Evolutionary conservation across 192 early-diverging fungal species (phyloP), one percentile per base, ranked within the genome.

Genomic region (Backusella parvicylindrica): DNA sequence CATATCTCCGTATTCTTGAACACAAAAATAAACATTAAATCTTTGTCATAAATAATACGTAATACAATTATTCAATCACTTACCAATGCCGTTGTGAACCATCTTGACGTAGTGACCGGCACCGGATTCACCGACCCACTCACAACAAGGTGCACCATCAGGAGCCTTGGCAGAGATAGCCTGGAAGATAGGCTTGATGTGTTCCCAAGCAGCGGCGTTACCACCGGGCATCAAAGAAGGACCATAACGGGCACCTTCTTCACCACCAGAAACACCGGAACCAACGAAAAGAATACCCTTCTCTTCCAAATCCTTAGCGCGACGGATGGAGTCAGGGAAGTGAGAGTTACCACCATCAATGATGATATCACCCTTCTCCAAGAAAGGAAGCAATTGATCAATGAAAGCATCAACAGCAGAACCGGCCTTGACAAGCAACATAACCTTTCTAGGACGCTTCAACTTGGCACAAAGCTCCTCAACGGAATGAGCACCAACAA

Each of bases 61-160:
- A 6, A 35, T 36, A 16, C 18, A 31, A 28, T 64, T 38, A 37
- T n/a, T n/a, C 18, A 43, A 35, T 13, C 36, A 68, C 77, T 74
- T 79, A 78, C 77, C 97, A 76, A 99, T 99, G 81, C 96, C 96
- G 85, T 99, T 99, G 91, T 99, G 96, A 68, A 99, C 96, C 97
- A 99, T 98, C 91, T 99, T 99, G 88, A 99, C 96, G 86, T 97
- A 99, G 90, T 99, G 96, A 50, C 96, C 97, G 31, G 97, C 93
- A 30, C 97, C 97, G 64, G 91, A 91, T 79, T 97, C 96, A 77
- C 97, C 97, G 75, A 99, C 97, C 96, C 96, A 98, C 87, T 99
- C 97, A 82, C 97, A 99, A 90, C 97, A 99, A 32, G 97, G 91
- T 75, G 95, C 92, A 37, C 91, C 91, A 83, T 88, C 88, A 36